Evolutionary conservation across 1,284 basidiomycete genomes (phyloP).

Genomic region (Cutaneotrichosporon mucoides): DNA sequence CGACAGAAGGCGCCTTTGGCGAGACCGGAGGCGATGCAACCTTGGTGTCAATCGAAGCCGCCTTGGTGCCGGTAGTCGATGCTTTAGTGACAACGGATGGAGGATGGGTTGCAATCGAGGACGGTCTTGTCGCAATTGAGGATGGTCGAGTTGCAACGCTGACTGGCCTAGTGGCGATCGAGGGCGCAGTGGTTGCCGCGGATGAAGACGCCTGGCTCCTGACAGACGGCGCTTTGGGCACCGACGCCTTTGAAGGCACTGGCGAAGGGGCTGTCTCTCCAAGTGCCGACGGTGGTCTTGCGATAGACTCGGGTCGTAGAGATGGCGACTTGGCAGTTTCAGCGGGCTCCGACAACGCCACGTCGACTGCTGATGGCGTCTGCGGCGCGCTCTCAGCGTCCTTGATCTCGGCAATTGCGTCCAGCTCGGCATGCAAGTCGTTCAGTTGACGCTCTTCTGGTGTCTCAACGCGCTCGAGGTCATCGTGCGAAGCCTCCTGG

Average conservation of each 20-base stretch:
- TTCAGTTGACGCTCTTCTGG: not conserved
- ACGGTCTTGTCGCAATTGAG: not conserved
- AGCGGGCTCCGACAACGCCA: not conserved
- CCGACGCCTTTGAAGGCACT: not conserved
- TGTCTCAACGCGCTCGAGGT: conserved; percentile 1
- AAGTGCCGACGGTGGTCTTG: not conserved
- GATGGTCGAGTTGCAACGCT: not conserved
- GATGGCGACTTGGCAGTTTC: not conserved
- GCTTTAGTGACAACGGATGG: not conserved
- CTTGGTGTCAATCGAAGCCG: not conserved
- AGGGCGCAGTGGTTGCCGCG: not conserved
- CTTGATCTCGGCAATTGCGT: not conserved
- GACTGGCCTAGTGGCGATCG: not conserved
- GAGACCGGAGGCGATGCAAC: not conserved
- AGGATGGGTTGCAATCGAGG: not conserved
- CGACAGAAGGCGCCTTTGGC: not conserved
- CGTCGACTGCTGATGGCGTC: not conserved
- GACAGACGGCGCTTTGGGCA: not conserved
- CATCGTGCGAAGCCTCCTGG: conserved; percentile 1
- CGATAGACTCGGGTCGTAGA: not conserved
- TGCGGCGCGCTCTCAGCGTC: not conserved
- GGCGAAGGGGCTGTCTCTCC: not conserved
- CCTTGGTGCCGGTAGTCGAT: not conserved
- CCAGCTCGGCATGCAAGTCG: not conserved
- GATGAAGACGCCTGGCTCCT: not conserved